Conservation (phyloP, 176 grass and related monocot species). For the Bolboschoenus planiculmis region DNA sequence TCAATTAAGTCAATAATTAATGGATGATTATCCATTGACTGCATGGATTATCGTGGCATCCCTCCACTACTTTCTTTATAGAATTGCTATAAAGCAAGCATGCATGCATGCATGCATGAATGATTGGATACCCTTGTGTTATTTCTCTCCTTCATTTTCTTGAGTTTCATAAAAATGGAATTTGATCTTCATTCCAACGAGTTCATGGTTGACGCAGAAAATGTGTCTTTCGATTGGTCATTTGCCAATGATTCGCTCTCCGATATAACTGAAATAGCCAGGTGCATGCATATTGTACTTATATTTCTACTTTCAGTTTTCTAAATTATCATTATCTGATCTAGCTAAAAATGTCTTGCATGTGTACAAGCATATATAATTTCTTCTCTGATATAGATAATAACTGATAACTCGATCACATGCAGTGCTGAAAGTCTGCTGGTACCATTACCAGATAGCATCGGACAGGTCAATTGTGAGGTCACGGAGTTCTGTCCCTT, state of each 20-base stretch:
- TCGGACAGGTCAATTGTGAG: not conserved
- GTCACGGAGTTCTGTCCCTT: not conserved
- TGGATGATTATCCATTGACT: conserved; percentile 19
- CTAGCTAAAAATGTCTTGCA: not conserved
- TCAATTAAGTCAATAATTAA: conserved; percentile 13
- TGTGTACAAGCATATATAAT: not conserved
- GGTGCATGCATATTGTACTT: not conserved
- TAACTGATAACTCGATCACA: too few species aligned
- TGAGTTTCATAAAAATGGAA: not conserved
- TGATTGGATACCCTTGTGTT: not conserved
- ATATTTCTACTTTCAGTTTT: not conserved
- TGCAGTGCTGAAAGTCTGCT: conserved; percentile 7
- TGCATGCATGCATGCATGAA: not conserved
- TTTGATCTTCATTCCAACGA: conserved; percentile 2
- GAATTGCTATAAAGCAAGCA: conserved; percentile 15
- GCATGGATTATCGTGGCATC: not conserved
- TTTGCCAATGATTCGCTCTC: not conserved
- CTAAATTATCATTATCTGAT: not conserved
- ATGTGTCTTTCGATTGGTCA: conserved; percentile 7
- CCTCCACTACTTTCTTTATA: not conserved
- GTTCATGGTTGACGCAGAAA: not conserved
- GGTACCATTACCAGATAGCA: conserved; percentile 5
- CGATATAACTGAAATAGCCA: not conserved
- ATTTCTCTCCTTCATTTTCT: not conserved
- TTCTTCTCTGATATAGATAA: not conserved